Conservation (phyloP, 2,329 filamentous ascomycete genomes). For the Phaeosphaeriaceae sp. region DNA sequence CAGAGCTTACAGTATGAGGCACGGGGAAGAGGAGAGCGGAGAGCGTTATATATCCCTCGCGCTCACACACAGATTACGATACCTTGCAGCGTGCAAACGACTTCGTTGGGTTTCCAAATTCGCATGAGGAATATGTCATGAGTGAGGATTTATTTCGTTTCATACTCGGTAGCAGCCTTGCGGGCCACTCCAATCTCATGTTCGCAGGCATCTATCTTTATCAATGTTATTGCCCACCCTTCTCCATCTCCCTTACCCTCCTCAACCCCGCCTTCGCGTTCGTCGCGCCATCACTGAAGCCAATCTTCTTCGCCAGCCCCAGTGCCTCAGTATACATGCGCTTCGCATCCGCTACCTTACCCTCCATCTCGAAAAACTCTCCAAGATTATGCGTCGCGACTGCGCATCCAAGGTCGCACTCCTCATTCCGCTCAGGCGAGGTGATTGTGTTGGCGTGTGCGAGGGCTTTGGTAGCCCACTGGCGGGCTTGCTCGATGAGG, state of each 20-base stretch:
- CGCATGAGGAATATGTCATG: no score
- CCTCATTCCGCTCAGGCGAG: slow-evolving; percentile 71
- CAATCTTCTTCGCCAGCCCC: slow-evolving; percentile 60
- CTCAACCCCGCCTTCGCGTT: slow-evolving; percentile 51
- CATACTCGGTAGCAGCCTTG: background rate
- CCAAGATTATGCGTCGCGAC: slow-evolving; percentile 87
- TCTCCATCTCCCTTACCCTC: slow-evolving; percentile 39
- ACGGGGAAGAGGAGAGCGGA: no score
- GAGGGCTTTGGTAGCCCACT: slow-evolving; percentile 82
- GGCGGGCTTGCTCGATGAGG: slow-evolving; percentile 72
- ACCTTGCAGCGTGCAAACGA: no score
- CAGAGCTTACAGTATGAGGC: no score
- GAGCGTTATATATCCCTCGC: no score
- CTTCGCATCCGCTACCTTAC: slow-evolving; percentile 69
- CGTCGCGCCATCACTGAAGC: slow-evolving; percentile 55
- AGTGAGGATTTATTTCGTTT: no score
- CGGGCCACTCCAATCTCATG: no score
- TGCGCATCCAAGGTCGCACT: slow-evolving; percentile 85
- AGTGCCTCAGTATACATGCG: slow-evolving; percentile 73
- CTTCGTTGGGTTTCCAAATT: no score
- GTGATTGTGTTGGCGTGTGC: slow-evolving; percentile 69
- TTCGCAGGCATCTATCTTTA: no score
- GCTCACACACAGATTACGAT: no score
- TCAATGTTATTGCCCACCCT: slow-evolving; percentile 1
- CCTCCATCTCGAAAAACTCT: slow-evolving; percentile 79